Base-by-base conservation (phyloP, 1,284 basidiomycete species). In the Tylopilus orsonianus region DNA sequence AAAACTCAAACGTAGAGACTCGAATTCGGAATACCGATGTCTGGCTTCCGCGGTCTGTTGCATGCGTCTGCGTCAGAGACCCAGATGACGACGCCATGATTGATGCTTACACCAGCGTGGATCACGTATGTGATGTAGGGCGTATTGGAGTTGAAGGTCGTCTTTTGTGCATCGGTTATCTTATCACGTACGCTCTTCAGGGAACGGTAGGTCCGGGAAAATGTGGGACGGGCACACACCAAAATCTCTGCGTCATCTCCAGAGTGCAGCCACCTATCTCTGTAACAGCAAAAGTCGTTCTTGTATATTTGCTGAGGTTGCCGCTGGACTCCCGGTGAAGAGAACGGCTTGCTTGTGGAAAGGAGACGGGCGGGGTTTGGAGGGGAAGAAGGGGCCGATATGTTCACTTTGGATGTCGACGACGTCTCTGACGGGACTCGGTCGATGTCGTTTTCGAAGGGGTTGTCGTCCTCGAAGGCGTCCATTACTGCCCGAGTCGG, bases 91-190 rank as follows among this genome's bases (percentile, higher is more conserved):
- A 36, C 26, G 27, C 23, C 16, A 22, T 16, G 43, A 30, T 38
- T 26, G 22, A 37, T 12, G 40, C 67, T 51, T 68, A 97, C 95
- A 55, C 93, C 94, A 41, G 93, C 87, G 48, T 79, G 82, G 61
- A 98, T 95, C 52, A 96, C 83, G 75, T 99, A 99, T 56, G 90
- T 86, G 66, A 99, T 99, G 66, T 97, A 99, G 8, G 89, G 85
- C 10, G 92, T 87, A 48, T 79, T 83, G 18, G 92, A 81, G 60
- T 91, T 91, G 49, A 93, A 80, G 10, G 85, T 83, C 13, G 94
- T 97, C 82, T 99, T 99, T 72, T 91, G 85, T 4, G 96, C 96
- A 66, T 99, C 96, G 38, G 86, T 78, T 60, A 98, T 96, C 92
- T 93, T 63, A 52, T 67, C 64, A 46, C 38, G 44, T 38, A 32